Evolutionary conservation across 139 green algal species (phyloP).

Genomic region (Pedinophyceae sp.): DNA sequence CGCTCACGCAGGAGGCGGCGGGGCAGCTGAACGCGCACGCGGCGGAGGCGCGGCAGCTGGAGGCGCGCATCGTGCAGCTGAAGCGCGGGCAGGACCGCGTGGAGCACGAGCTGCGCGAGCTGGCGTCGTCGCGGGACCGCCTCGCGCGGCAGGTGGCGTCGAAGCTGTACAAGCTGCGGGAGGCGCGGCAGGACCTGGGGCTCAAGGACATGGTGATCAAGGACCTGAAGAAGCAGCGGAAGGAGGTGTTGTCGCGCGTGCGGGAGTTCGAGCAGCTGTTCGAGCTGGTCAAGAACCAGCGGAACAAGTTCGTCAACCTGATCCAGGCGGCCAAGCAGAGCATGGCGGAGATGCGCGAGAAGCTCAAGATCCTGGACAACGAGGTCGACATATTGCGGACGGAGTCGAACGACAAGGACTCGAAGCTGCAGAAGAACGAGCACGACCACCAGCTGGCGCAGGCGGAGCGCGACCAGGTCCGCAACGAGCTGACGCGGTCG

Average conservation of each 20-base stretch:
- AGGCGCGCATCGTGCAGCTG: slow-evolving; percentile 8
- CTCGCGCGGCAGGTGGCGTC: slow-evolving; percentile 1
- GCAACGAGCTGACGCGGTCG: slow-evolving; percentile 34
- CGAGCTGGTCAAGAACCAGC: slow-evolving; percentile 66
- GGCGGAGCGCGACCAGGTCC: slow-evolving; percentile 35
- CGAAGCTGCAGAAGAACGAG: slow-evolving; percentile 33
- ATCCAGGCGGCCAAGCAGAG: slow-evolving; percentile 43
- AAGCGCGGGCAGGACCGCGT: slow-evolving; percentile 10
- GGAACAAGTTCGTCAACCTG: slow-evolving; percentile 62
- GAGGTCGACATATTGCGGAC: slow-evolving; percentile 54
- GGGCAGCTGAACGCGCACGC: slow-evolving; percentile 38
- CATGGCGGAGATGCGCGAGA: slow-evolving; percentile 56
- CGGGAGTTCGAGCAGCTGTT: slow-evolving; percentile 60
- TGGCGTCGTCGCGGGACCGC: slow-evolving; percentile 11
- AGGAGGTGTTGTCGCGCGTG: slow-evolving; percentile 17
- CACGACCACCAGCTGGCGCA: slow-evolving; percentile 20
- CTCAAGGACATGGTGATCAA: slow-evolving; percentile 20
- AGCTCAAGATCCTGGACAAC: slow-evolving; percentile 53
- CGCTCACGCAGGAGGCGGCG: slow-evolving; percentile 39
- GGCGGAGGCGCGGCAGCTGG: slow-evolving; percentile 4
- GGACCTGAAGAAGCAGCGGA: slow-evolving; percentile 46
- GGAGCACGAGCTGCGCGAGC: slow-evolving; percentile 5
- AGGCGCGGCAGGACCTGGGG: slow-evolving; percentile 16
- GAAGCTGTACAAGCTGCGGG: slow-evolving; percentile 1
- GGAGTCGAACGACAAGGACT: slow-evolving; percentile 36